Evolutionary conservation across 352 stramenopile genomes (phyloP).

Genomic region (Pythium sukuiense): DNA sequence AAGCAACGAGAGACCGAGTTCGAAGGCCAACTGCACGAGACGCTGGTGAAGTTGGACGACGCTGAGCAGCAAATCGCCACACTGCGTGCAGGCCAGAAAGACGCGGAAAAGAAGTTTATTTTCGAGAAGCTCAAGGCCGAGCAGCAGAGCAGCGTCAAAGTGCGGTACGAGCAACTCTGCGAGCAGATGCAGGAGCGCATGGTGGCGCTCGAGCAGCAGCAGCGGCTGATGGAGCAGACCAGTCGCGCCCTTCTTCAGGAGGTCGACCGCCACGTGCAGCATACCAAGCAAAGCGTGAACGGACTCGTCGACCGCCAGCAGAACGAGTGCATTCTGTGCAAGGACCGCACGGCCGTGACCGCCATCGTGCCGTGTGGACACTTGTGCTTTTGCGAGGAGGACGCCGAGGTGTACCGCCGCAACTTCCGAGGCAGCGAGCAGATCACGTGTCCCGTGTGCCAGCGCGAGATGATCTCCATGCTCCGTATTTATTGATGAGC

Average conservation of each 20-base stretch:
- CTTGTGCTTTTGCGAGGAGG: constrained; percentile 83
- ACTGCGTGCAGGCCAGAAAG: constrained; percentile 49
- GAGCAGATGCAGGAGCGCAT: constrained; percentile 76
- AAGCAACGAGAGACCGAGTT: constrained; percentile 79
- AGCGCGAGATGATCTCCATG: constrained; percentile 78
- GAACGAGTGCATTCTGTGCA: constrained; percentile 82
- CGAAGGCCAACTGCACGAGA: constrained; percentile 62
- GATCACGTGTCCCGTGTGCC: constrained; percentile 74
- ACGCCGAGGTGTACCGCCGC: constrained; percentile 65
- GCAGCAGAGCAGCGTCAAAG: constrained; percentile 78
- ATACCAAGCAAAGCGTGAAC: constrained; percentile 56
- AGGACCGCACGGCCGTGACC: constrained; percentile 67
- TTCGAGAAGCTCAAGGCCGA: constrained; percentile 71
- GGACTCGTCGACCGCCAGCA: constrained; percentile 50
- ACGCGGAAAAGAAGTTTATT: constrained; percentile 68
- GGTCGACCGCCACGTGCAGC: constrained; percentile 73
- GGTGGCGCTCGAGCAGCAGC: constrained; percentile 60
- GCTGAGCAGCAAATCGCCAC: constrained; percentile 43
- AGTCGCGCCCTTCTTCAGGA: constrained; percentile 67
- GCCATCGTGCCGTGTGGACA: constrained; percentile 83
- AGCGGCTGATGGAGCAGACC: constrained; percentile 79
- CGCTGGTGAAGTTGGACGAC: constrained; percentile 48
- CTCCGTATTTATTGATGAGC: constrained; percentile 69
- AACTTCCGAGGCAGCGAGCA: constrained; percentile 33
- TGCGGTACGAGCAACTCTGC: constrained; percentile 70